Conservation (phyloP, 75 land plant genomes). For the Cupressus sempervirens region DNA sequence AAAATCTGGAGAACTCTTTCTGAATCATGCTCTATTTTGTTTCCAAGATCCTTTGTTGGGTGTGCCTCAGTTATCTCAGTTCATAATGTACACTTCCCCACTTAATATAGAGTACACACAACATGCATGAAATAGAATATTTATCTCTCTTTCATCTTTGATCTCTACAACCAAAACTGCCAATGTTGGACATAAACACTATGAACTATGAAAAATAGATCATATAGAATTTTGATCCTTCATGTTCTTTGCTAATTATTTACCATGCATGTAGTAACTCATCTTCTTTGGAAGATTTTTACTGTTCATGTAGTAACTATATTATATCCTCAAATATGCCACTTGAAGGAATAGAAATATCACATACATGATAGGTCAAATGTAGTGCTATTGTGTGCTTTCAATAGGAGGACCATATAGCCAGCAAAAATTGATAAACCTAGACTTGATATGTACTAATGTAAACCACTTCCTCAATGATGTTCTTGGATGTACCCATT, state of each 20-base stretch:
- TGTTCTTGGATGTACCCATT: background rate
- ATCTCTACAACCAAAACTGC: background rate
- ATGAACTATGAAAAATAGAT: background rate
- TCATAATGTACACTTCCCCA: slow-evolving; percentile 5
- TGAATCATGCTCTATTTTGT: slow-evolving; percentile 83
- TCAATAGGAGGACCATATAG: background rate
- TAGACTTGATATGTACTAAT: no score
- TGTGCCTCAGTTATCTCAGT: slow-evolving; percentile 90
- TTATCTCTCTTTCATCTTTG: background rate
- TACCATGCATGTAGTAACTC: background rate
- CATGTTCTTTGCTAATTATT: background rate
- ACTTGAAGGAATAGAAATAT: background rate
- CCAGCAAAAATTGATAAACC: background rate
- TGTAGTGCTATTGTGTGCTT: background rate
- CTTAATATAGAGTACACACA: background rate
- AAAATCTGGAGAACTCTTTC: slow-evolving; percentile 59
- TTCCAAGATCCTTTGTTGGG: slow-evolving; percentile 84
- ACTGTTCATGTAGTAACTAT: no score
- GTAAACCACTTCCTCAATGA: background rate
- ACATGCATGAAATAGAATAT: no score
- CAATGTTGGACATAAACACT: background rate
- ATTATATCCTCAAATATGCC: background rate
- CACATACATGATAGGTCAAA: background rate
- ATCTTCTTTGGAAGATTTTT: no score
- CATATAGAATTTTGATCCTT: background rate